These are phyloP conservation scores for Letharia columbiana DNA, from an alignment of 495 filamentous ascomycete species.

Conservation along the genomic window DNA sequence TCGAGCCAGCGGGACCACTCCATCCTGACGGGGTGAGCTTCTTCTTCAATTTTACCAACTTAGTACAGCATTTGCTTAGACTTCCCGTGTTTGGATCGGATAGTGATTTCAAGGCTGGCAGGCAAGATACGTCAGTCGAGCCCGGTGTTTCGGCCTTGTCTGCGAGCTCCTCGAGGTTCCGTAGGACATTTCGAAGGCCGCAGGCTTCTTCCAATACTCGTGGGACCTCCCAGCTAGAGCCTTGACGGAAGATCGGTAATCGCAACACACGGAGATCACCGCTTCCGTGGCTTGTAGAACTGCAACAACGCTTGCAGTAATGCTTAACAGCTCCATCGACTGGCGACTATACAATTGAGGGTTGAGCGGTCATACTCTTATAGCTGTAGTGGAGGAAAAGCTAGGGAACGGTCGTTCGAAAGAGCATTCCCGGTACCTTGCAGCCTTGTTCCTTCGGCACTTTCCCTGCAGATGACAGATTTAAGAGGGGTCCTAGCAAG, in stretches of 20 bases:
- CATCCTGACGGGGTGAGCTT: conserved; percentile 15
- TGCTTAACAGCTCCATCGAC: too few relatives aligned
- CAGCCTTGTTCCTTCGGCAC: too few relatives aligned
- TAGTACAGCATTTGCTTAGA: conserved; percentile 7
- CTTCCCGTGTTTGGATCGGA: conserved; percentile 8
- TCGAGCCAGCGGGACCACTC: conserved; percentile 9
- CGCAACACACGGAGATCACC: conserved; percentile 15
- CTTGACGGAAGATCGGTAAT: conserved; percentile 16
- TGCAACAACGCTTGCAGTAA: conserved; percentile 10
- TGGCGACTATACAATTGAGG: too few relatives aligned
- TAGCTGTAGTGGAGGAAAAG: too few relatives aligned
- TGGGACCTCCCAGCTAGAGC: conserved; percentile 16
- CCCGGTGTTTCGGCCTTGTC: conserved; percentile 4
- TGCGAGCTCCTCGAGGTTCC: conserved; percentile 13
- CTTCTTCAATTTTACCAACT: conserved; percentile 3
- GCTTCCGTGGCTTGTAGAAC: conserved; percentile 13
- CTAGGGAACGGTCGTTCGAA: too few relatives aligned
- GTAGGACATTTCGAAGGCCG: conserved; percentile 13
- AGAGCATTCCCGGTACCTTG: too few relatives aligned
- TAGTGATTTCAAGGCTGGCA: conserved; percentile 1
- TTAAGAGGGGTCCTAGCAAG: too few relatives aligned
- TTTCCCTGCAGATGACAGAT: too few relatives aligned
- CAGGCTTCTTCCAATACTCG: conserved; percentile 13
- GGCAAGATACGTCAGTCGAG: neutral
- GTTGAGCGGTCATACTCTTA: too few relatives aligned